A percentile compares a stretch with the other conserved stretches of the same genome.
phyloP scores from a whole-genome alignment of 345 rosid genomes.

The Xanthoceras sorbifolium region DNA sequence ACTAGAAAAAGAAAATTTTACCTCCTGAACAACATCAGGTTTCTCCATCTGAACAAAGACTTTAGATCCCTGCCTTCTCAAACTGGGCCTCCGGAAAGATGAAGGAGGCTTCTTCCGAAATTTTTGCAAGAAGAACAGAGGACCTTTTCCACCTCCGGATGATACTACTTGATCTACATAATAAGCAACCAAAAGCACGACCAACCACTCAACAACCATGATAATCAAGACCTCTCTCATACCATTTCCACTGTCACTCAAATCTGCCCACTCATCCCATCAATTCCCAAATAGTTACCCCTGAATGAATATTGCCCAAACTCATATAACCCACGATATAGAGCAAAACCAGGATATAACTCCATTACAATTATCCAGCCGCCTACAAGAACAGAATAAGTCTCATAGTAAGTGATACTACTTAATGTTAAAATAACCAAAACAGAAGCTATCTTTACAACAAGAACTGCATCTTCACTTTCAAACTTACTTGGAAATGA shows the following conservation, averaged over 20 bases:
- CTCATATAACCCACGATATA: conserved; percentile 88
- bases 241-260: conserved; percentile 57
- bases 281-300: conserved; percentile 50
- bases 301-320: conserved; percentile 54
- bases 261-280: conserved; percentile 78
- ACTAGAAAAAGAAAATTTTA: conserved; percentile 29
- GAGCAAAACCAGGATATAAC: conserved; percentile 82
- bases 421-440: conserved; percentile 3
- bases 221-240: conserved; percentile 63
- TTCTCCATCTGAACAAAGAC: conserved; percentile 72
- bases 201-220: conserved; percentile 72
- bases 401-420: conserved; percentile 6
- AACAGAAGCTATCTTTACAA: background rate
- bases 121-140: conserved; percentile 48
- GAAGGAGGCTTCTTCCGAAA: conserved; percentile 39
- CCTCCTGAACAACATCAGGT: conserved; percentile 83
- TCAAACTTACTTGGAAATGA: conserved; percentile 76
- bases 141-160: conserved; percentile 55
- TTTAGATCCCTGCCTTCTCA: conserved; percentile 59
- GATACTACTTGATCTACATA: conserved; percentile 64
- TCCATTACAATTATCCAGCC: conserved; percentile 68
- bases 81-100: conserved; percentile 53
- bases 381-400: conserved; percentile 45
- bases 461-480: background rate
- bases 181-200: conserved; percentile 62